Evolutionary conservation across 2,329 filamentous ascomycete genomes (phyloP).

Genomic region (Daldinia sp.): DNA sequence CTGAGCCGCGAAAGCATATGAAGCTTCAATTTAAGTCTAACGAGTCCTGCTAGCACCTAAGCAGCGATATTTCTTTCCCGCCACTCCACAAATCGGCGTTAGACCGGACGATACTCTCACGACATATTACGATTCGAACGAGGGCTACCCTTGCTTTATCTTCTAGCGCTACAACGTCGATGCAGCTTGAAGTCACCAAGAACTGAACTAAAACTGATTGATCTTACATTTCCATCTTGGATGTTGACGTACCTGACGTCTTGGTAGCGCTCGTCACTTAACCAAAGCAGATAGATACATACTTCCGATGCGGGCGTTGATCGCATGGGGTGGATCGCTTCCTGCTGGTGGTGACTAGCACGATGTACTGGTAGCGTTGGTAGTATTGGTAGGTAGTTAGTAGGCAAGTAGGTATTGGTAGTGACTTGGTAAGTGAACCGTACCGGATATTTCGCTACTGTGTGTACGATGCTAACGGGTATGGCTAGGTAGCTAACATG

Average conservation of each 20-base stretch:
- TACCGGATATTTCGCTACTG: slow-evolving; percentile 1
- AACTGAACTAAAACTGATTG: slow-evolving; percentile 13
- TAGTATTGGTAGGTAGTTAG: too few relatives aligned
- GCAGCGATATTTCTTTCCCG: slow-evolving; percentile 16
- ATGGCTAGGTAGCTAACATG: slow-evolving; percentile 10
- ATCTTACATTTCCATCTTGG: slow-evolving; percentile 20
- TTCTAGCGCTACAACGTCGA: slow-evolving; percentile 22
- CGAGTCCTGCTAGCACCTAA: not conserved
- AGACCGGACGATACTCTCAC: slow-evolving; percentile 36
- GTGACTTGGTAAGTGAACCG: too few relatives aligned
- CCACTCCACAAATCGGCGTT: slow-evolving; percentile 32
- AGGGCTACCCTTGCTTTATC: slow-evolving; percentile 22
- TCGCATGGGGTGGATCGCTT: not conserved
- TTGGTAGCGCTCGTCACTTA: slow-evolving; percentile 3
- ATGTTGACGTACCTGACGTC: slow-evolving; percentile 28
- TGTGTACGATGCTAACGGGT: not conserved
- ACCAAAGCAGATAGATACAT: not conserved
- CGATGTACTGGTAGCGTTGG: too few relatives aligned
- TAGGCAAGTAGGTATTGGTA: too few relatives aligned
- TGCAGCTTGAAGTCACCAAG: slow-evolving; percentile 34
- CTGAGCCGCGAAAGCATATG: slow-evolving; percentile 23
- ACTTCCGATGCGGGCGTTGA: slow-evolving; percentile 7
- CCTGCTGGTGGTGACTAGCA: not conserved
- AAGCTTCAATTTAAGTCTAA: slow-evolving; percentile 19
- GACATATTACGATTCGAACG: slow-evolving; percentile 24